Evolutionary conservation across 441 rosid species (phyloP).

Genomic region (Flueggea neowawraea): DNA sequence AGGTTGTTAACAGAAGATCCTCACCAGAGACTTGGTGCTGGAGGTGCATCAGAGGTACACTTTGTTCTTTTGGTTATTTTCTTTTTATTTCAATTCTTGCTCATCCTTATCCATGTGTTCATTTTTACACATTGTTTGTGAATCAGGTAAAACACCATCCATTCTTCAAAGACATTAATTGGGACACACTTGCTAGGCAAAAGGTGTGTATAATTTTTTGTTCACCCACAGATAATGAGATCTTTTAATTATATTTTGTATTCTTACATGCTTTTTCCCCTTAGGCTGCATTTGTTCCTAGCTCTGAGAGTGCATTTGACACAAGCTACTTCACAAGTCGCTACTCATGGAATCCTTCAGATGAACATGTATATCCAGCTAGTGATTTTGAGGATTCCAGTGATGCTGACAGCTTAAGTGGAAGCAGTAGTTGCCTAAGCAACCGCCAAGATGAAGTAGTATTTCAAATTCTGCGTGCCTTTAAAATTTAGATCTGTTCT

Average conservation of each 20-base stretch:
- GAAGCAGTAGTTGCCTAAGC: constrained; percentile 76
- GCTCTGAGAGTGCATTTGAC: constrained; percentile 92
- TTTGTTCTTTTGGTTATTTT: constrained; percentile 13
- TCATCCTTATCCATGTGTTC: constrained; percentile 7
- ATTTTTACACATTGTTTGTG: constrained; percentile 10
- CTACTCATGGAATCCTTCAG: constrained; percentile 82
- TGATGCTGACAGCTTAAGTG: constrained; percentile 88
- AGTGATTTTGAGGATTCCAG: constrained; percentile 88
- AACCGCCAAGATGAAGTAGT: constrained; percentile 93
- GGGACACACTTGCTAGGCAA: constrained; percentile 99
- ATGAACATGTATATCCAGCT: constrained; percentile 52
- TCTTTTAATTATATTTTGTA: neutral
- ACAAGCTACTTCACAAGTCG: constrained; percentile 99
- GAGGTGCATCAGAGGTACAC: constrained; percentile 92
- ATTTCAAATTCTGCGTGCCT: neutral
- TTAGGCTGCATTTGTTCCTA: constrained; percentile 96
- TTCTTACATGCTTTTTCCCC: neutral
- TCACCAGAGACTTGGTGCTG: constrained; percentile 92
- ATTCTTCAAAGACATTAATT: constrained; percentile 92
- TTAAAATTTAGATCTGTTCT: neutral
- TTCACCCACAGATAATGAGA: neutral
- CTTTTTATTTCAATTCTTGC: constrained; percentile 9
- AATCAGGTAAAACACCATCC: constrained; percentile 87
- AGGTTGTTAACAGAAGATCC: constrained; percentile 98
- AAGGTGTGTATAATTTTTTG: constrained; percentile 49